Base-by-base conservation (phyloP, 108 stramenopile genomes). In the Chaetoceros tenuissimus region DNA sequence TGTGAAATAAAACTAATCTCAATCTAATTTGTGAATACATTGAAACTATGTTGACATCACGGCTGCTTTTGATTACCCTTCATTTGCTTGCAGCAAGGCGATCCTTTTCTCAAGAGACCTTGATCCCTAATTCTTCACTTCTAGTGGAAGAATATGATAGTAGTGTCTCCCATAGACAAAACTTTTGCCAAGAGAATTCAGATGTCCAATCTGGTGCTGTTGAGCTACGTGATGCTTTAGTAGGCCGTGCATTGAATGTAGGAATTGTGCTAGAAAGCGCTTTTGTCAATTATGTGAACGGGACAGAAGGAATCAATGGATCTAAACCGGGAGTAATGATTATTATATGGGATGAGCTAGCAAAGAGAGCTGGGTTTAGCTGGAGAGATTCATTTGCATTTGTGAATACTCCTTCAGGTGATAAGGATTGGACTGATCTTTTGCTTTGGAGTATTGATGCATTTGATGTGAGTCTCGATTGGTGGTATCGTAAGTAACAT, bases 151-250 rank as follows among this genome's bases (percentile, higher is more conserved):
- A n/a, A n/a, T n/a, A n/a, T n/a, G n/a, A n/a, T n/a, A n/a, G n/a
- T n/a, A n/a, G n/a, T n/a, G n/a, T n/a, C n/a, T n/a, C n/a, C n/a
- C n/a, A n/a, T n/a, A n/a, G n/a, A n/a, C n/a, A n/a, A n/a, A n/a
- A n/a, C n/a, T n/a, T n/a, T n/a, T n/a, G n/a, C n/a, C n/a, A n/a
- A n/a, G n/a, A n/a, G n/a, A n/a, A n/a, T n/a, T n/a, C n/a, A n/a
- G n/a, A n/a, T n/a, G n/a, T n/a, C n/a, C n/a, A n/a, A n/a, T n/a
- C n/a, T n/a, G 67, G 59, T 18, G 48, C 34, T 0, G 20, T 60
- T 1, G 48, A 28, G 24, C 48, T 68, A 7, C 48, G 53, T 24
- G 53, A 68, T 26, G 67, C 59, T n/a, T 28, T 68, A n/a, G 24
- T 27, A 30, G 64, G 64, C 43, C 10, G 16, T 10, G 43, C 10